Conservation (phyloP, 495 filamentous ascomycete species). For the Xylaria telfairii region DNA sequence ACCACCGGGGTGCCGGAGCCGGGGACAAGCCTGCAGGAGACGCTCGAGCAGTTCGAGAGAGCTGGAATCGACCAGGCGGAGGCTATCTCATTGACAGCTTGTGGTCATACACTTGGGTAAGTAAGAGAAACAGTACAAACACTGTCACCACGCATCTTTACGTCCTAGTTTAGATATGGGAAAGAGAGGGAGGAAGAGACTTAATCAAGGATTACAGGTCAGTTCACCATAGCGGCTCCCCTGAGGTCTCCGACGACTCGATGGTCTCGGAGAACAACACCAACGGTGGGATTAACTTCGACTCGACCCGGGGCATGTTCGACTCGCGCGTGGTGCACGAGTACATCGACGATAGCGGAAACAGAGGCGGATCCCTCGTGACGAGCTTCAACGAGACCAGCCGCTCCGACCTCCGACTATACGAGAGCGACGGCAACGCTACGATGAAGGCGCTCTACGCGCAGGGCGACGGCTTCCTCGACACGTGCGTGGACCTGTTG, state of each 20-base stretch:
- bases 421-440: slow-evolving; percentile 53
- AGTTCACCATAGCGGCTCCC: slow-evolving; percentile 43
- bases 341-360: slow-evolving; percentile 49
- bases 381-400: slow-evolving; percentile 44
- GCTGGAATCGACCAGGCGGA: slow-evolving; percentile 52
- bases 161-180: background rate
- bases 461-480: slow-evolving; percentile 43
- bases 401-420: slow-evolving; percentile 53
- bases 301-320: slow-evolving; percentile 45
- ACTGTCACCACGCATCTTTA: background rate
- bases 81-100: slow-evolving; percentile 57
- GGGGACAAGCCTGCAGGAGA: slow-evolving; percentile 47
- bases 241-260: slow-evolving; percentile 31
- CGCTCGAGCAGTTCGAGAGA: slow-evolving; percentile 49
- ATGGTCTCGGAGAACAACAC: slow-evolving; percentile 37
- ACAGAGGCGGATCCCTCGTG: slow-evolving; percentile 48
- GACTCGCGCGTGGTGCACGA: slow-evolving; percentile 51
- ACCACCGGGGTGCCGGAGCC: slow-evolving; percentile 55
- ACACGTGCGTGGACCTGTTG: slow-evolving; percentile 48
- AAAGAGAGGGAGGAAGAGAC: background rate
- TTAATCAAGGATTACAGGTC: slow-evolving; percentile 25
- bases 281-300: slow-evolving; percentile 47
- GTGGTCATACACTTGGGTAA: slow-evolving; percentile 58
- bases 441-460: slow-evolving; percentile 50
- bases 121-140: background rate